Evolutionary conservation across 2,329 filamentous ascomycete genomes (phyloP), one percentile per base, ranked within the genome.

Genomic region (Paracorniculantispora psalliotae): DNA sequence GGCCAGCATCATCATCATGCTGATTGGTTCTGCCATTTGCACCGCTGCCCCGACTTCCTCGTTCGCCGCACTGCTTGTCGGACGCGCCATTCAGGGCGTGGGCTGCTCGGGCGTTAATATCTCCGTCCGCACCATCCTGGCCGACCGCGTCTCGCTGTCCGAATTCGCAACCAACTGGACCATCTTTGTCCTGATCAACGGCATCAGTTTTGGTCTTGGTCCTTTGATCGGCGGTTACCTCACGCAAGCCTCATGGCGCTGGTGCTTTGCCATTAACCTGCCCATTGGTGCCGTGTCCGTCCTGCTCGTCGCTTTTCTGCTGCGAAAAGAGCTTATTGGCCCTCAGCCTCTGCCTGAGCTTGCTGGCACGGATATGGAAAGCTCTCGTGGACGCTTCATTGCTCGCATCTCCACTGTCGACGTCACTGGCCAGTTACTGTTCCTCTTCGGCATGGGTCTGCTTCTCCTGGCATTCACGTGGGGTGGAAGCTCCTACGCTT

Each of bases 251-350:
- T 79, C 77, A 62, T 89, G 86, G 86, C 74, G 85, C 51, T 89
- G 87, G 78, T 86, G 84, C 66, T 89, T 89, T 67, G 83, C 79
- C 44, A 79, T 88, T 59, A 84, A 82, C 61, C 73, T 86, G 15
- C 83, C 83, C 21, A 76, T 86, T 47, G 78, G 74, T 1, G 73
- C 77, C 6, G 63, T 81, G 23, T 80, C 79, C 7, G 74, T 87
- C 39, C 53, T 81, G 19, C 61, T 83, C 46, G 75, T 83, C 52
- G 81, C 81, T 65, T 69, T 86, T 56, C 64, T 88, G 37, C 76
- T 88, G 33, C 78, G 83, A 25, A 78, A 80, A 30, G 81, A 86
- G 46, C 77, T 89, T 7, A 74, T 87, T 1, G 80, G 80, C 0
- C 76, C 81, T 1, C 77, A 80, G 58, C 72, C 73, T 6, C 73